Evolutionary conservation across 441 rosid species (phyloP), one percentile per base, ranked within the genome.

Genomic region (Adansonia gregorii): DNA sequence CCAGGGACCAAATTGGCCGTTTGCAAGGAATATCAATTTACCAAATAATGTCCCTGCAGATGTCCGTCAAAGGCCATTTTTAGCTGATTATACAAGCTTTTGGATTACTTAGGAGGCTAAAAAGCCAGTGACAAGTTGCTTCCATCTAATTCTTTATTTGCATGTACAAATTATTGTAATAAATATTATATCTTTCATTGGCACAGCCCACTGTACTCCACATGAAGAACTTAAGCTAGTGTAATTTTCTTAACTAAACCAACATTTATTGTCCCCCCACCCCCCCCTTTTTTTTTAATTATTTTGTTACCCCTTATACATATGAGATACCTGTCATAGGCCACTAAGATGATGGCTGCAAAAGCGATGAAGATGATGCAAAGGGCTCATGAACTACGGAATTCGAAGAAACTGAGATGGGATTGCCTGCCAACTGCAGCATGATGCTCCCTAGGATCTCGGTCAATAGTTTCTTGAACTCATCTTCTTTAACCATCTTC

Each of bases 381-480:
- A 90, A 90, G 9, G 98, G 97, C 88, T 94, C 99, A 59, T 94
- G 97, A 83, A 95, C 99, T 51, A 94, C 99, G 14, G 98, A 87
- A 82, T 91, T 91, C 5, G 93, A 82, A 43, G 97, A 92, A 51
- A 91, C 83, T 20, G 91, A 82, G 51, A 95, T 88, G 10, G 95
- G 91, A 75, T 68, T 88, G 45, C 91, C 90, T 80, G 94, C 97
- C n/a, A 94, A 83, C 79, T 95, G 98, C 87, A 92, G 75, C 99
- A 95, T 91, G 65, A 92, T 78, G 72, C 93, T 89, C 76, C 95
- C 97, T 77, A 95, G 82, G 68, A 92, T 83, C 84, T 92, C 98
- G 0, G 85, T 80, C 83, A 90, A 10, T 70, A 87, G 10, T 83
- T 91, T 95, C 89, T 89, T 94, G 83, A 94, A 94, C 67, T 94